phyloP scores from a whole-genome alignment of 1,139 yeast genomes.

The Yamadazyma triangularis region DNA sequence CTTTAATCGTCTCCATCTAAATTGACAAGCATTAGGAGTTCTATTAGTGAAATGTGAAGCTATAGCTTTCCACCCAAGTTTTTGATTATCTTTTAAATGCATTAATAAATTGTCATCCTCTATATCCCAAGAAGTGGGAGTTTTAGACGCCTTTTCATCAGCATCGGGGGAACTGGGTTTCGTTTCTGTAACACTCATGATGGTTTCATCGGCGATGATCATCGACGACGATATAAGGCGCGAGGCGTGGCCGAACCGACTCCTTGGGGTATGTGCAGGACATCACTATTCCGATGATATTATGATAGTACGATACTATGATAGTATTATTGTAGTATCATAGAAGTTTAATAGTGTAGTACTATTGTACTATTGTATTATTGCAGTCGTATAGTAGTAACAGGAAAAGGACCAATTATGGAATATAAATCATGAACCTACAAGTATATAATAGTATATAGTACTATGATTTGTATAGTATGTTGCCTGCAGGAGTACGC shows the following conservation, averaged over 20 bases:
- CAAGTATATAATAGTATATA: no score
- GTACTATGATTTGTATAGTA: no score
- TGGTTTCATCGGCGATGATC: not conserved
- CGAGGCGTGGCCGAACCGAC: not conserved
- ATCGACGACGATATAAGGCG: not conserved
- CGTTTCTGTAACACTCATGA: not conserved
- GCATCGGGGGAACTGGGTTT: conserved; percentile 1
- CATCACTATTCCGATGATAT: no score
- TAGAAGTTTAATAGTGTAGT: no score
- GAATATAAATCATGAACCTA: no score
- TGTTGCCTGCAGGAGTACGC: no score
- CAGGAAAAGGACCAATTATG: no score
- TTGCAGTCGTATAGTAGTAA: no score
- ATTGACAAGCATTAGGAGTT: conserved; percentile 77
- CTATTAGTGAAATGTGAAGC: conserved; percentile 63
- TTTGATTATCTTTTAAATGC: conserved; percentile 67
- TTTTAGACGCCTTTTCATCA: conserved; percentile 21
- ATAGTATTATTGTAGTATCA: no score
- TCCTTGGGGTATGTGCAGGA: not conserved
- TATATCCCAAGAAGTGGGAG: conserved; percentile 75
- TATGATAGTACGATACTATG: no score
- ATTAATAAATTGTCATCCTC: conserved; percentile 64
- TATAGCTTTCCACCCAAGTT: conserved; percentile 75
- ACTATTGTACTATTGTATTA: no score
- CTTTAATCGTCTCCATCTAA: conserved; percentile 71